These are phyloP conservation scores for Pyrus betulifolia DNA, from an alignment of 306 rosid species.

Conservation along the genomic window DNA sequence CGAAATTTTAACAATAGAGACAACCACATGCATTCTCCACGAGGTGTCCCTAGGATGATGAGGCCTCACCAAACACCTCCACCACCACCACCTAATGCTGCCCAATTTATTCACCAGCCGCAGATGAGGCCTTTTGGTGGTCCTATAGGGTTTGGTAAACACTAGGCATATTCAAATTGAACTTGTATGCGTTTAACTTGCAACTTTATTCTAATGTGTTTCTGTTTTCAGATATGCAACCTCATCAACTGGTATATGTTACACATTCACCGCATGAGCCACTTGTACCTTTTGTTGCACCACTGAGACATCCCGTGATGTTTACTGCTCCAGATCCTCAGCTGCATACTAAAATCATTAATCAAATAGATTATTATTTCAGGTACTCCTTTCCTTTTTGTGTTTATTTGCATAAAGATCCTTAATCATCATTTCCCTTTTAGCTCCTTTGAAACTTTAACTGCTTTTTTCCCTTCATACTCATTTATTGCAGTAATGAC, in stretches of 20 bases:
- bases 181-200: background rate
- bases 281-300: slow-evolving; percentile 44
- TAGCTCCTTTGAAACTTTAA: slow-evolving; percentile 13
- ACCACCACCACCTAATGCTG: slow-evolving; percentile 48
- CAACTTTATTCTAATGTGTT: slow-evolving; percentile 13
- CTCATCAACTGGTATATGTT: slow-evolving; percentile 40
- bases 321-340: slow-evolving; percentile 47
- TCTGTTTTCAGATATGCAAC: slow-evolving; percentile 40
- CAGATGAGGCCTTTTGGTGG: slow-evolving; percentile 43
- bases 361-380: slow-evolving; percentile 83
- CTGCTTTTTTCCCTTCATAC: slow-evolving; percentile 1
- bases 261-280: slow-evolving; percentile 40
- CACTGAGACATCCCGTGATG: slow-evolving; percentile 36
- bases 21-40: slow-evolving; percentile 35
- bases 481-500: slow-evolving; percentile 55
- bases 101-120: slow-evolving; percentile 39
- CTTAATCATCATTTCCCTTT: background rate
- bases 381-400: slow-evolving; percentile 43
- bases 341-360: slow-evolving; percentile 52
- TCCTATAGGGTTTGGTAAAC: slow-evolving; percentile 61
- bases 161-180: background rate
- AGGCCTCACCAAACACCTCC: slow-evolving; percentile 37
- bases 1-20: slow-evolving; percentile 52
- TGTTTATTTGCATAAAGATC: background rate
- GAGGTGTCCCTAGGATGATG: slow-evolving; percentile 39